Base-by-base conservation (phyloP, 441 rosid genomes). In the Erodium moschatum region DNA sequence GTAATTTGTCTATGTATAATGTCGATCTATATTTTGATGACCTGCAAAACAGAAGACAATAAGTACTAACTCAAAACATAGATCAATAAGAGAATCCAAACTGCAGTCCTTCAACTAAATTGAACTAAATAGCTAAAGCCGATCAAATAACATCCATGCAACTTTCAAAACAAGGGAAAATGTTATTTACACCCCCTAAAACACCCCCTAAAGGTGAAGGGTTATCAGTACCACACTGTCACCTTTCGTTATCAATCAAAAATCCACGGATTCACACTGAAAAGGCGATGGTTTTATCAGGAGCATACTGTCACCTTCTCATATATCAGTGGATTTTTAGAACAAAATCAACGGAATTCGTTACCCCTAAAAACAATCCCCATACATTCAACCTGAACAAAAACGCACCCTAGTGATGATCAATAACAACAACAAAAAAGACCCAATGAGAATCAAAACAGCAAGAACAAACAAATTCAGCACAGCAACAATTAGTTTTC, bases 321-420 rank as follows among this genome's bases (percentile, higher is more conserved):
- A n/a, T n/a, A n/a, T n/a, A n/a, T n/a, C n/a, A n/a, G n/a, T n/a
- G n/a, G n/a, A n/a, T n/a, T n/a, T n/a, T n/a, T n/a, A n/a, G n/a
- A n/a, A n/a, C n/a, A n/a, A n/a, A n/a, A n/a, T n/a, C n/a, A n/a
- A n/a, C n/a, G n/a, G n/a, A n/a, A n/a, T n/a, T n/a, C n/a, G n/a
- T n/a, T n/a, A n/a, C n/a, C n/a, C n/a, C n/a, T 56, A 65, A 69
- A 67, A 68, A 73, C 38, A 63, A 67, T 29, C 64, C 29, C 48
- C 35, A n/a, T 13, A 54, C 44, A 4, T 61, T 15, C 20, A 50
- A 61, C 15, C 29, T 15, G 12, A 38, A 27, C 50, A 31, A n/a
- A 20, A 68, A 27, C 4, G 18, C 48, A 58, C 64, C 16, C 63
- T 10, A 6, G 21, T 56, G 29, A 56, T 56, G 63, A 56, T 56